Evolutionary conservation across 148 eudicot genomes (phyloP).

Genomic region (Beta vulgaris): DNA sequence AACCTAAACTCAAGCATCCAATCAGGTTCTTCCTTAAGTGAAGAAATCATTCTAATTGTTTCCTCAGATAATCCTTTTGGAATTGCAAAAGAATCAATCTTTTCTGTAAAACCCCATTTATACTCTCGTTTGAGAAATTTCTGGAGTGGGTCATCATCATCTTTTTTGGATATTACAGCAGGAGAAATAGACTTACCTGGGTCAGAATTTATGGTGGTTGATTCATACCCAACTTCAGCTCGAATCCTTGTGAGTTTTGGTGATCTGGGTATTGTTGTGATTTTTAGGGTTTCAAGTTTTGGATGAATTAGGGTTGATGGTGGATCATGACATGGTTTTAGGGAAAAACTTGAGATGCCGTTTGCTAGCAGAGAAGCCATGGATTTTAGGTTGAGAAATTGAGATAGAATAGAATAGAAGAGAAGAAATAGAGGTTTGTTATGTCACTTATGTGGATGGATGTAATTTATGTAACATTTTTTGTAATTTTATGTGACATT

Average conservation of each 20-base stretch:
- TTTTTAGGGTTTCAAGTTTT: slow-evolving; percentile 28
- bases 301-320: slow-evolving; percentile 37
- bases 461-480: too few relatives aligned
- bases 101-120: slow-evolving; percentile 69
- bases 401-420: too few relatives aligned
- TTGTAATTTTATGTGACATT: too few relatives aligned
- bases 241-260: slow-evolving; percentile 42
- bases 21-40: slow-evolving; percentile 70
- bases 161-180: slow-evolving; percentile 14
- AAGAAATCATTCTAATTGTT: slow-evolving; percentile 64
- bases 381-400: too few relatives aligned
- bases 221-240: slow-evolving; percentile 56
- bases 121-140: slow-evolving; percentile 74
- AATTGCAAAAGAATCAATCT: slow-evolving; percentile 74
- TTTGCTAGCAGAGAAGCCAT: slow-evolving; percentile 75
- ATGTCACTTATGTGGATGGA: too few relatives aligned
- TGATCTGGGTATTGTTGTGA: slow-evolving; percentile 26
- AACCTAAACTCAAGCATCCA: slow-evolving; percentile 94
- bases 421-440: too few relatives aligned
- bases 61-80: slow-evolving; percentile 81
- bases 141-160: slow-evolving; percentile 66
- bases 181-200: slow-evolving; percentile 32
- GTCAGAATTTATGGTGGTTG: slow-evolving; percentile 35
- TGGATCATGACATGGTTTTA: slow-evolving; percentile 36
- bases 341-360: slow-evolving; percentile 45